phyloP scores from a whole-genome alignment of 2,329 filamentous ascomycete genomes.

The Massarina eburnea region DNA sequence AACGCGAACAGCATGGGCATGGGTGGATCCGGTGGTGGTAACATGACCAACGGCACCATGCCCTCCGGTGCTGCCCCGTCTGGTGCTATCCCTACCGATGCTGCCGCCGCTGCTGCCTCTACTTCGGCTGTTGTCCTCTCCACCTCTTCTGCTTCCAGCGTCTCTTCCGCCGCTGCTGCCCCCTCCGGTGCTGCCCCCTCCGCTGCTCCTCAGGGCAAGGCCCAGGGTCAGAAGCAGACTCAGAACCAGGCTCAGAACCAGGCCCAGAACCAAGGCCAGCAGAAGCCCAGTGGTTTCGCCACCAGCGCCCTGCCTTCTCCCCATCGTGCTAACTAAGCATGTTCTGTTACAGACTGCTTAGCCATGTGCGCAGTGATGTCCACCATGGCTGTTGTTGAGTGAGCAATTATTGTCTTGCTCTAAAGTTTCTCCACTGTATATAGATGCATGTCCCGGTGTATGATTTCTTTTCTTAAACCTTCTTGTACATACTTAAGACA shows the following conservation, averaged over 20 bases:
- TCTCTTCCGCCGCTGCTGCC: background rate
- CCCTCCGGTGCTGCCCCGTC: slow-evolving; percentile 17
- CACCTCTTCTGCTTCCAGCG: background rate
- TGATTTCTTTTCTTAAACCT: too few species aligned
- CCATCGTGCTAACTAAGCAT: background rate
- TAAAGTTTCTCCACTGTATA: background rate
- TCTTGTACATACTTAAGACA: background rate
- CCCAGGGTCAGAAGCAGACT: background rate
- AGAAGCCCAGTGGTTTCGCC: background rate
- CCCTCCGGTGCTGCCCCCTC: background rate
- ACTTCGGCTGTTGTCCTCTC: background rate
- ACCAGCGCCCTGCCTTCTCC: background rate
- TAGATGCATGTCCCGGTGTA: background rate
- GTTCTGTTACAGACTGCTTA: background rate
- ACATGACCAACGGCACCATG: slow-evolving; percentile 14
- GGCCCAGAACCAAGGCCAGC: background rate
- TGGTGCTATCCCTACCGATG: slow-evolving; percentile 9
- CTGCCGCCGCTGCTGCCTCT: background rate
- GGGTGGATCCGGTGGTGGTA: slow-evolving; percentile 8
- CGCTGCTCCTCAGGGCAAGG: background rate
- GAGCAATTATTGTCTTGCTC: background rate
- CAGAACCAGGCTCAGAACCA: background rate
- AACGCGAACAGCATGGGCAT: slow-evolving; percentile 10
- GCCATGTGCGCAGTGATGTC: background rate
- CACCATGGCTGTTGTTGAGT: background rate